phyloP scores from a whole-genome alignment of 2,329 filamentous ascomycete genomes.

The Xylaria sp. region DNA sequence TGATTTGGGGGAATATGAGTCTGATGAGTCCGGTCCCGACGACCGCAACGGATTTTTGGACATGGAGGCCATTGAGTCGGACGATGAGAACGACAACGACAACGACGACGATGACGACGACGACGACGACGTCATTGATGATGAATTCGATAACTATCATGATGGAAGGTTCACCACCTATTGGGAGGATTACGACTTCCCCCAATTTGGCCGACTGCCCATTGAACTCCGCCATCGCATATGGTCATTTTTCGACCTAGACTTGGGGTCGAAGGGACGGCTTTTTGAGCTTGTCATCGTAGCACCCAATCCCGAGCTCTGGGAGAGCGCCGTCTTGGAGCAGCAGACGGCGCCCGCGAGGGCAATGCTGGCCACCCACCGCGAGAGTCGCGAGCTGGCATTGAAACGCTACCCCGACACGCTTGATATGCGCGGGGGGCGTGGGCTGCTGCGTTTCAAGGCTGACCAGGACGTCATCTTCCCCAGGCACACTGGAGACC shows the following conservation, averaged over 20 bases:
- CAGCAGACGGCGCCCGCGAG: constrained; percentile 37
- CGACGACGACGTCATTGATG: constrained; percentile 7
- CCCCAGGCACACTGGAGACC: background rate
- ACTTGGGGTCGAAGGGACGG: constrained; percentile 33
- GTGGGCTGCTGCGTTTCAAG: constrained; percentile 33
- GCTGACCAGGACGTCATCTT: constrained; percentile 35
- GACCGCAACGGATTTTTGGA: constrained; percentile 32
- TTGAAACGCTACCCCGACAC: constrained; percentile 38
- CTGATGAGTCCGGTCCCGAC: constrained; percentile 25
- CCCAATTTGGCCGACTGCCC: constrained; percentile 40
- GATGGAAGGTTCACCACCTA: too few relatives aligned
- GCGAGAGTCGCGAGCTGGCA: constrained; percentile 39
- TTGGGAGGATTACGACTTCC: constrained; percentile 31
- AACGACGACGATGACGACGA: constrained; percentile 11
- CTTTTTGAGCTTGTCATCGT: constrained; percentile 27
- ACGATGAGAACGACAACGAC: constrained; percentile 20
- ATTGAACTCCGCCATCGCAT: constrained; percentile 39
- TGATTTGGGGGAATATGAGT: constrained; percentile 18
- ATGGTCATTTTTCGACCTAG: constrained; percentile 40
- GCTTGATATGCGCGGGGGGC: constrained; percentile 23
- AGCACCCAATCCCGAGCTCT: constrained; percentile 6
- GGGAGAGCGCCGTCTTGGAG: constrained; percentile 25
- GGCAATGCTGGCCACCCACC: constrained; percentile 34
- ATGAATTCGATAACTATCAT: too few relatives aligned
- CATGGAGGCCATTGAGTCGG: constrained; percentile 36